Percentiles rank a stretch among this genome's conserved stretches.
These are phyloP conservation scores for Mycena galericulata DNA, from an alignment of 768 basidiomycete genomes.

Conservation along the genomic window DNA sequence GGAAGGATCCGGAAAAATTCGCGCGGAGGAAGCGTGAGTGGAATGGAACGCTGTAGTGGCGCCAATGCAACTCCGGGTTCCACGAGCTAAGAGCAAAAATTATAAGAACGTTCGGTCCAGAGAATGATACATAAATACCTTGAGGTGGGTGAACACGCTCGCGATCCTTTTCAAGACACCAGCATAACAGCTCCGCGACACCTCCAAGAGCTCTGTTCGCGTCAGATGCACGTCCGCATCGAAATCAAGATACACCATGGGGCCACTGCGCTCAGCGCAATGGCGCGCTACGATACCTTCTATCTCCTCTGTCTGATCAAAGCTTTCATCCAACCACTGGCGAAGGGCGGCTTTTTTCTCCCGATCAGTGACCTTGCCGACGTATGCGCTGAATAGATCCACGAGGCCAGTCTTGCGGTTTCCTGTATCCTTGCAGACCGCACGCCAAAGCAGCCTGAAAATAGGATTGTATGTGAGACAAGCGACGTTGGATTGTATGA, in stretches of 20 bases:
- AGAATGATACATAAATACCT: conserved; percentile 25
- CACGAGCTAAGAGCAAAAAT: conserved; percentile 29
- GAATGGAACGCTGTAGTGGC: conserved; percentile 39
- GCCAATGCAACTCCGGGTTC: conserved; percentile 37
- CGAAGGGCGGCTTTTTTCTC: conserved; percentile 36
- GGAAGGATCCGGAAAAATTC: conserved; percentile 43
- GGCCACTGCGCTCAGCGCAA: conserved; percentile 10
- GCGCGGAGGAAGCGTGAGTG: conserved; percentile 35
- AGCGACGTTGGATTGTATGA: conserved; percentile 42
- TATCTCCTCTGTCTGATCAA: conserved; percentile 43
- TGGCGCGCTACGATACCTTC: conserved; percentile 36
- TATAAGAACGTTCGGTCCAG: not conserved
- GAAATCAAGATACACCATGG: conserved; percentile 43
- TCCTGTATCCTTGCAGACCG: conserved; percentile 40
- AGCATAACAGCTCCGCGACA: conserved; percentile 41
- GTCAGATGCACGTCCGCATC: conserved; percentile 43
- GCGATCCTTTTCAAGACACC: conserved; percentile 42
- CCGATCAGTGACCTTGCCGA: conserved; percentile 37
- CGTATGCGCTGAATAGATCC: conserved; percentile 37
- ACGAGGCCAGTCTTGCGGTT: conserved; percentile 35
- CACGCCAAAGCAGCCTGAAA: conserved; percentile 46
- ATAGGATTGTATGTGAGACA: conserved; percentile 43
- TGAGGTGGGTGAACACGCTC: conserved; percentile 42
- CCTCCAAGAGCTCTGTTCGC: conserved; percentile 43
- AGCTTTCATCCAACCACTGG: conserved; percentile 44